Base-by-base conservation (phyloP, 2,329 filamentous ascomycete genomes). In the Xylariaceae sp. region DNA sequence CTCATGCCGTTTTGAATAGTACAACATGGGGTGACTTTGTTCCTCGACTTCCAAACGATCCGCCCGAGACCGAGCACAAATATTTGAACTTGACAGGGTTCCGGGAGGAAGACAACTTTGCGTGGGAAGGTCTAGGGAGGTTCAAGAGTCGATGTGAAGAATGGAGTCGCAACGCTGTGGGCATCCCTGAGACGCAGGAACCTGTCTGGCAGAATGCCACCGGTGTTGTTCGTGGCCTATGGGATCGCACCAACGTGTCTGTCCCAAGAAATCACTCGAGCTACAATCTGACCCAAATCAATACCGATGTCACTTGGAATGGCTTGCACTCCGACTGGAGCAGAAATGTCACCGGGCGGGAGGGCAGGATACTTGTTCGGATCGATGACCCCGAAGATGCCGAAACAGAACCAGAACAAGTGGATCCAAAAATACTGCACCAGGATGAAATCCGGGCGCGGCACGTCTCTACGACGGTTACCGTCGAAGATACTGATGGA, bases 51-150 rank as follows among this genome's bases (percentile, higher is more conserved):
- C 58, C 58, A 47, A 63, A 61, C 20, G 66, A 70, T 13, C 63
- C 61, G 9, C 62, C 67, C 33, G 67, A 67, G 46, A 58, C 64
- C 33, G 59, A 65, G 43, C 53, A 64, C 16, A 75, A 72, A 20
- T 86, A 80, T 57, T 73, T 92, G 54, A 91, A 91, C 63, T 75
- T 96, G 45, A 89, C 89, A 2, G 93, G 93, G 1, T 86, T 95
- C 57, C 82, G 88, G 42, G 75, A 84, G 40, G 81, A 85, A 16
- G 89, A 96, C 72, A 84, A 82, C 4, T 91, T 89, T 70, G 87
- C 84, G 1, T 97, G 92, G 92, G 81, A 86, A 27, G 79, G 91
- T 52, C 75, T 97, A 18, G 76, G 77, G 0, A 73, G 77, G 1
- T 91, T 92, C 53, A 85, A 83, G 67, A 74, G 85, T 55, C 81